Evolutionary conservation across 1,284 basidiomycete genomes (phyloP).

Genomic region (Golubevia sp.): DNA sequence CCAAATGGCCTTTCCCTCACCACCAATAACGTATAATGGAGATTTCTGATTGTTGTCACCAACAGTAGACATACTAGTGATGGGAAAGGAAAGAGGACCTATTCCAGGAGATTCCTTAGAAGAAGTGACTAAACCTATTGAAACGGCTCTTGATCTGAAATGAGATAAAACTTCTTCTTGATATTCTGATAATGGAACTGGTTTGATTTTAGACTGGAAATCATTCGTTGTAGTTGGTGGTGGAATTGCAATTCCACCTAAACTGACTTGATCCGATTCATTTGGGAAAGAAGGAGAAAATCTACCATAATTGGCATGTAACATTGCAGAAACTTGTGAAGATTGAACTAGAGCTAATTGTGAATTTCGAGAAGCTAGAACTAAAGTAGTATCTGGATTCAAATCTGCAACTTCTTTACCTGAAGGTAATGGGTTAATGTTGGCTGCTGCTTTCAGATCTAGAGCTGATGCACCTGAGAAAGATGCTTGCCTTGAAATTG

Average conservation of each 20-base stretch:
- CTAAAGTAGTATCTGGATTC: slow-evolving; percentile 37
- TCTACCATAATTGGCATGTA: slow-evolving; percentile 40
- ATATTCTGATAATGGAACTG: too few species aligned
- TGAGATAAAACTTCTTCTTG: too few species aligned
- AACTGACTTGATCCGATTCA: too few species aligned
- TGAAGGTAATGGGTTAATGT: slow-evolving; percentile 41
- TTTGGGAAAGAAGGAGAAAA: slow-evolving; percentile 34
- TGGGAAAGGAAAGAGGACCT: slow-evolving; percentile 37
- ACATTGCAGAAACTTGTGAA: slow-evolving; percentile 46
- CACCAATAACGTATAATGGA: slow-evolving; percentile 66
- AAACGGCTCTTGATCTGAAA: too few species aligned
- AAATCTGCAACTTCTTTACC: slow-evolving; percentile 12
- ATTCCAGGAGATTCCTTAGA: too few species aligned
- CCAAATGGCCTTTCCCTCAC: slow-evolving; percentile 78
- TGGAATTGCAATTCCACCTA: too few species aligned
- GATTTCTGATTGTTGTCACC: slow-evolving; percentile 87
- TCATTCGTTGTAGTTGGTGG: too few species aligned
- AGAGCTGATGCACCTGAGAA: slow-evolving; percentile 21
- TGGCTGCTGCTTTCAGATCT: slow-evolving; percentile 25
- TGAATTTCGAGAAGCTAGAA: slow-evolving; percentile 46
- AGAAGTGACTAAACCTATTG: too few species aligned
- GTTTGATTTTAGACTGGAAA: too few species aligned
- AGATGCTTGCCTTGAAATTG: slow-evolving; percentile 30
- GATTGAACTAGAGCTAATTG: slow-evolving; percentile 50
- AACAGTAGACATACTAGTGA: slow-evolving; percentile 84